A percentile compares a stretch with the other conserved stretches of the same genome.
Evolutionary conservation across 2,329 filamentous ascomycete genomes (phyloP).

Genomic region (Sporothrix inflata): DNA sequence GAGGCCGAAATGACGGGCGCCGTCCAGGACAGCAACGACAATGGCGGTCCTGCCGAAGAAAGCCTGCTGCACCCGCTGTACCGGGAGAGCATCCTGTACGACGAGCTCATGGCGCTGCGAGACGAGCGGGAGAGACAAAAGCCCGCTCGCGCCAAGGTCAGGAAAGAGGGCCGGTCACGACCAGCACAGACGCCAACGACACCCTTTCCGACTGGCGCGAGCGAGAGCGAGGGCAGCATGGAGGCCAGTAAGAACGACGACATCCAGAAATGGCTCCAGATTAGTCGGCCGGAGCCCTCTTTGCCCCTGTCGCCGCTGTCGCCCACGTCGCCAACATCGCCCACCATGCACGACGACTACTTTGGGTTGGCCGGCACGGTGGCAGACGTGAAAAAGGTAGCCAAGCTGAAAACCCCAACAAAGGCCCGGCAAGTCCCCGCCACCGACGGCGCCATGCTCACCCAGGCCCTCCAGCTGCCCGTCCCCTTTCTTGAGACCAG

Average conservation of each 20-base stretch:
- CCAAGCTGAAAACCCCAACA: neutral
- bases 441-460: constrained; percentile 58
- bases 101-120: constrained; percentile 16
- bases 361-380: neutral
- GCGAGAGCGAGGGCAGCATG: neutral
- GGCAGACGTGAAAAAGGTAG: neutral
- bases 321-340: neutral
- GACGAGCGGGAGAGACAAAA: neutral
- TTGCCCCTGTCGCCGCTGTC: neutral
- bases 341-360: neutral
- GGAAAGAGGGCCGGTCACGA: neutral
- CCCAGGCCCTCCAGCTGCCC: constrained; percentile 64
- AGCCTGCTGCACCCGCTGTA: constrained; percentile 34
- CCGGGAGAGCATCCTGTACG: constrained; percentile 34
- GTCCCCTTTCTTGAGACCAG: constrained; percentile 73
- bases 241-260: constrained; percentile 36
- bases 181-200: neutral
- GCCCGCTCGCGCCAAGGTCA: neutral
- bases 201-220: neutral
- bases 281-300: constrained; percentile 32
- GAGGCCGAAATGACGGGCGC: neutral
- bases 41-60: constrained; percentile 19
- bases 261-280: constrained; percentile 45
- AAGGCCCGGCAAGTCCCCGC: constrained; percentile 47
- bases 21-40: constrained; percentile 1